A percentile compares a stretch with the other conserved stretches of the same genome.
phyloP scores from a whole-genome alignment of 306 rosid genomes.

The Fragaria ananassa region DNA sequence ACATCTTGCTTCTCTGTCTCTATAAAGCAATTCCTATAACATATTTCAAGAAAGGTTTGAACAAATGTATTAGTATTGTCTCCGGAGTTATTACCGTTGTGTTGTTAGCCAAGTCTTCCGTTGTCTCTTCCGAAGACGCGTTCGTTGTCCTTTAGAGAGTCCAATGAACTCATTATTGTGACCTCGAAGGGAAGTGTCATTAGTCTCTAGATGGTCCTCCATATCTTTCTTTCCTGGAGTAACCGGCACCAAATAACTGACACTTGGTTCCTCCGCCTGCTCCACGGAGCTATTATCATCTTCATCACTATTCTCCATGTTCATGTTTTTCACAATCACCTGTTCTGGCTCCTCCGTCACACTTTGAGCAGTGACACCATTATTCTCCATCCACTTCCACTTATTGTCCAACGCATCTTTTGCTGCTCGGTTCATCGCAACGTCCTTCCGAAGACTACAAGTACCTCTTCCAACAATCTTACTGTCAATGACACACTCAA shows the following conservation, averaged over 20 bases:
- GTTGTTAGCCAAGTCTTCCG: background rate
- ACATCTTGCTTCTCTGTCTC: background rate
- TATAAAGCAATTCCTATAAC: too few relatives aligned
- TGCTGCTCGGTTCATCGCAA: conserved; percentile 55
- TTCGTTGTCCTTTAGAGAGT: conserved; percentile 7
- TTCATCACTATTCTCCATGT: conserved; percentile 5
- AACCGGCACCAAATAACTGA: background rate
- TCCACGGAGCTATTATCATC: background rate
- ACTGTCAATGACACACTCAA: conserved; percentile 31
- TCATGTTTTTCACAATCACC: background rate
- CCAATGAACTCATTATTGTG: background rate
- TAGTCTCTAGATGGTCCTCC: background rate
- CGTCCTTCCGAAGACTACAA: conserved; percentile 32
- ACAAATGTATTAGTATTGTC: conserved; percentile 31
- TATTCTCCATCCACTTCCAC: background rate
- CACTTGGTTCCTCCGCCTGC: background rate
- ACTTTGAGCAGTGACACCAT: background rate
- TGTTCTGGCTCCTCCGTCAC: background rate
- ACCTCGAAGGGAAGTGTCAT: background rate
- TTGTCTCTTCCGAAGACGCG: background rate
- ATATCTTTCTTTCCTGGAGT: background rate
- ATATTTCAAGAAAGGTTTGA: conserved; percentile 19
- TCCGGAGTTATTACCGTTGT: conserved; percentile 24
- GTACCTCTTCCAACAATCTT: conserved; percentile 38
- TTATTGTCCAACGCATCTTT: conserved; percentile 50